Evolutionary conservation across 2,329 filamentous ascomycete genomes (phyloP).

Genomic region (Sporothrix brasiliensis): DNA sequence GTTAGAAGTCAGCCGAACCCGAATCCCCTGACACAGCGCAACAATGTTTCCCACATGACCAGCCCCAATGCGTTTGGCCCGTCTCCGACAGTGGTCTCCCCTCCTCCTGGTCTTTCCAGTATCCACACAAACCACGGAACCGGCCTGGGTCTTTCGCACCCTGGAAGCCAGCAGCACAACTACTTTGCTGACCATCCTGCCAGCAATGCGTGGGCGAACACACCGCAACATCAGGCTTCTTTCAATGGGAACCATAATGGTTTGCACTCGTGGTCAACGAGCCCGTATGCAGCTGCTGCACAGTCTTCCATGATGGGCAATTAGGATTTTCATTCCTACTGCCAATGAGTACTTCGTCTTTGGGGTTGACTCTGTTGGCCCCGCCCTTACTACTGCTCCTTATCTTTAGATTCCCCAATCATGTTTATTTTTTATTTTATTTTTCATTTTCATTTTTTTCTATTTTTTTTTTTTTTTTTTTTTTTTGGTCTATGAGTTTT

Average conservation of each 20-base stretch:
- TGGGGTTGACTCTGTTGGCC: neutral
- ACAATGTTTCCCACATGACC: slow-evolving; percentile 33
- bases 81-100: slow-evolving; percentile 60
- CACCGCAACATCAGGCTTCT: neutral
- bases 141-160: neutral
- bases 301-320: neutral
- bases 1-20: slow-evolving; percentile 77
- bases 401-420: slow-evolving; percentile 6
- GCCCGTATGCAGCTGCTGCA: slow-evolving; percentile 7
- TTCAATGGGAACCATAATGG: neutral
- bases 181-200: neutral
- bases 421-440: neutral
- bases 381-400: neutral
- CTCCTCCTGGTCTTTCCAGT: slow-evolving; percentile 74
- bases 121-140: slow-evolving; percentile 36
- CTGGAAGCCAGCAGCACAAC: neutral
- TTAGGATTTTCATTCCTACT: neutral
- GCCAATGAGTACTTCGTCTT: no score
- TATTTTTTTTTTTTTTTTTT: neutral
- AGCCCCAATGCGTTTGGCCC: slow-evolving; percentile 55
- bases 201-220: neutral
- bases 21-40: slow-evolving; percentile 44
- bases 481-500: neutral
- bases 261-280: neutral
- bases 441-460: neutral